Evolutionary conservation across 2,329 filamentous ascomycete genomes (phyloP).

Genomic region (Fusarium succisae): DNA sequence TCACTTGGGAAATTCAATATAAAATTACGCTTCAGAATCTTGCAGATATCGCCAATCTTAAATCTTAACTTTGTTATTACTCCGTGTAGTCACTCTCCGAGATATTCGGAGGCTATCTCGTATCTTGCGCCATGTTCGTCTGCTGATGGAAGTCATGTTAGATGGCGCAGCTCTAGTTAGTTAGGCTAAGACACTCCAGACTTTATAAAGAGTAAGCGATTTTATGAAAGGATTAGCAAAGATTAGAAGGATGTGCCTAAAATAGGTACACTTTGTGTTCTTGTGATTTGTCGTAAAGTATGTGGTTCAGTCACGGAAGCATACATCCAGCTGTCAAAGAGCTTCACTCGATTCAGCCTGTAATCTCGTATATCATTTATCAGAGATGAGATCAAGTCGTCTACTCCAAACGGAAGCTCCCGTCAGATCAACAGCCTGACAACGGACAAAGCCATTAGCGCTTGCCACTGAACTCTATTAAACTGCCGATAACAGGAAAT

Average conservation of each 20-base stretch:
- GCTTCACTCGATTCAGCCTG: background rate
- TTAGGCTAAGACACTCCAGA: background rate
- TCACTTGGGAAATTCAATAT: background rate
- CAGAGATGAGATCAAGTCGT: background rate
- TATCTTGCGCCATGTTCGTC: background rate
- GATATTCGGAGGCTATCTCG: background rate
- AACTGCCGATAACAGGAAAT: constrained; percentile 8
- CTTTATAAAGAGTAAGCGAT: background rate
- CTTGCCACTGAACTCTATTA: constrained; percentile 26
- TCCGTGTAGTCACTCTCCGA: background rate
- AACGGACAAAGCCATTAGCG: constrained; percentile 13
- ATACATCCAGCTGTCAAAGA: background rate
- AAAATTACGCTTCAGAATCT: background rate
- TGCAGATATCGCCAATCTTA: background rate
- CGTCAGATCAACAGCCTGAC: constrained; percentile 19
- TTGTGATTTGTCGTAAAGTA: background rate
- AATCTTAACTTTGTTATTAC: background rate
- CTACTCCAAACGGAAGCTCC: constrained; percentile 25
- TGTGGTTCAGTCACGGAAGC: background rate
- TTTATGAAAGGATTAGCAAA: background rate
- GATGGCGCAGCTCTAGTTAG: constrained; percentile 4
- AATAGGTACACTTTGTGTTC: background rate
- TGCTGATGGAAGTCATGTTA: background rate
- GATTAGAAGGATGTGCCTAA: background rate
- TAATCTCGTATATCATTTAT: background rate